A percentile compares a stretch with the other conserved stretches of the same genome.
phyloP scores from a whole-genome alignment of 2,329 filamentous ascomycete genomes.

The Emergomyces orientalis region DNA sequence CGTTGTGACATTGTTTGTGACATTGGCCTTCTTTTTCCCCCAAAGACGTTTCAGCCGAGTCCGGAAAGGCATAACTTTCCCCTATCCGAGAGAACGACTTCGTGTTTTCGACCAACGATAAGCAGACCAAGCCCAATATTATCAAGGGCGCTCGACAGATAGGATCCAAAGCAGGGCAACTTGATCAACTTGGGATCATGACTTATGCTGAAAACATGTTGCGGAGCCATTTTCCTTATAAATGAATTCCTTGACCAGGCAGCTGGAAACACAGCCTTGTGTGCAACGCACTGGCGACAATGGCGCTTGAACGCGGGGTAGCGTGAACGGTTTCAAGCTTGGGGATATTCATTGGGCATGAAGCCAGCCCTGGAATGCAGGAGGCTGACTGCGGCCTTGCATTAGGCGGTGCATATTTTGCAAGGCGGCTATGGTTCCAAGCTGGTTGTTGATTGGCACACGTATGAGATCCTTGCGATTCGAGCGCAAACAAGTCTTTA shows the following conservation, averaged over 20 bases:
- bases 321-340: background rate
- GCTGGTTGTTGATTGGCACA: conserved; percentile 1
- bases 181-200: background rate
- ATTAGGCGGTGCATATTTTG: background rate
- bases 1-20: background rate
- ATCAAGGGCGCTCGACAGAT: background rate
- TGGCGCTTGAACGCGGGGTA: background rate
- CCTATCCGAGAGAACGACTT: background rate
- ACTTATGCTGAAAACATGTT: background rate
- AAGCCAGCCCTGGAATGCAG: background rate
- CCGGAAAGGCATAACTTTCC: background rate
- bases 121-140: background rate
- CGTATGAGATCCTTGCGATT: background rate
- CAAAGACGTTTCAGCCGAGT: background rate
- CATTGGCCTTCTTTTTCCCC: background rate
- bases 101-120: background rate
- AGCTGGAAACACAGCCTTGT: background rate
- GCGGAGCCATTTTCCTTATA: background rate
- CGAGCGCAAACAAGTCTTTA: background rate
- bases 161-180: background rate
- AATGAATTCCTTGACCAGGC: background rate
- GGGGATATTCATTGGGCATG: background rate
- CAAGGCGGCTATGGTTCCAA: background rate
- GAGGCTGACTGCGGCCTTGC: background rate
- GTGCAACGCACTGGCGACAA: background rate